Conservation (phyloP, 148 eudicot genomes). For the Mesembryanthemum crystallinum region DNA sequence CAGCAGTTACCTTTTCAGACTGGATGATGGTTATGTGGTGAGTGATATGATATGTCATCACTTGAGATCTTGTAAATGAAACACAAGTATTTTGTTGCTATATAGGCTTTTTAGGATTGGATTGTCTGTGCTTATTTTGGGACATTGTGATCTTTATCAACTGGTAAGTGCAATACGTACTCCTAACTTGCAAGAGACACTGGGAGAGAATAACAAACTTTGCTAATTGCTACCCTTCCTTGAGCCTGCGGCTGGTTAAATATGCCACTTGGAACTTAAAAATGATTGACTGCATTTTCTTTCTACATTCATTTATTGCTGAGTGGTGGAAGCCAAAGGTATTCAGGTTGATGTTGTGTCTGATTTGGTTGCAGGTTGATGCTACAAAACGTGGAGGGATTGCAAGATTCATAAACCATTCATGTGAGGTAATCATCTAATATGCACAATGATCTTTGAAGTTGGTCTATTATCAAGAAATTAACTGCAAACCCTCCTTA, state of each 20-base stretch:
- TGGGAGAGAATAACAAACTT: no score
- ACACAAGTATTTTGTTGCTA: not conserved
- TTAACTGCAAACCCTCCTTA: not conserved
- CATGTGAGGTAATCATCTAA: slow-evolving; percentile 71
- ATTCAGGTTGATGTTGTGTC: not conserved
- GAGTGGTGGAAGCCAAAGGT: not conserved
- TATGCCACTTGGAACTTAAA: not conserved
- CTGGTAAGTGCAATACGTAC: not conserved
- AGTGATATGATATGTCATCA: slow-evolving; percentile 21
- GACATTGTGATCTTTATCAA: not conserved
- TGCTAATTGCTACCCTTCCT: not conserved
- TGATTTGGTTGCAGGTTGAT: slow-evolving; percentile 64
- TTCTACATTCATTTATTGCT: not conserved
- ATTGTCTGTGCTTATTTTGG: not conserved
- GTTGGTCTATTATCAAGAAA: not conserved
- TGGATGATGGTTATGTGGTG: slow-evolving; percentile 99
- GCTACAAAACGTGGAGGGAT: slow-evolving; percentile 99
- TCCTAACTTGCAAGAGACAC: not conserved
- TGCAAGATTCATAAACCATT: slow-evolving; percentile 97
- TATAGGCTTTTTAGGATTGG: not conserved
- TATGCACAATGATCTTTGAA: not conserved
- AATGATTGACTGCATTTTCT: not conserved
- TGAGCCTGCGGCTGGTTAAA: not conserved
- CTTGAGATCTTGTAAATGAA: not conserved
- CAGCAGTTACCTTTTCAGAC: slow-evolving; percentile 95